These are phyloP conservation scores for Pseudocercospora crystallina DNA, from an alignment of 2,329 filamentous ascomycete species.

Conservation along the genomic window DNA sequence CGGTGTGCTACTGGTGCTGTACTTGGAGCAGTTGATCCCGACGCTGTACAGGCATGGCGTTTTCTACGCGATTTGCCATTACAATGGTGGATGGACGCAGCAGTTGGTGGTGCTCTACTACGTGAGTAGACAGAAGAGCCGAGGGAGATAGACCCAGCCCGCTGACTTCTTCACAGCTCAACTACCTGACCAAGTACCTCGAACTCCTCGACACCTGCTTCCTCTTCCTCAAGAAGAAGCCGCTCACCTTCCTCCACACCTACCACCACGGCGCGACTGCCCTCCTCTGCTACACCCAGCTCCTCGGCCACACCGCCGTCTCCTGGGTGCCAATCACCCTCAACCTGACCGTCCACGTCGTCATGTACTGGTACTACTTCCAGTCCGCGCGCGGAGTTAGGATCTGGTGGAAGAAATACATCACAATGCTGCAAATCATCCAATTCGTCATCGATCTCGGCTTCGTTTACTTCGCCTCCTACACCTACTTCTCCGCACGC, in stretches of 20 bases:
- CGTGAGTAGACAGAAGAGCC: conserved; percentile 56
- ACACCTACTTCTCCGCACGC: conserved; percentile 92
- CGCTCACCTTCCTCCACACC: conserved; percentile 96
- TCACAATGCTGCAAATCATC: conserved; percentile 93
- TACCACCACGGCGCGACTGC: conserved; percentile 98
- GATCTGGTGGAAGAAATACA: conserved; percentile 99
- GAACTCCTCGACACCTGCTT: conserved; percentile 95
- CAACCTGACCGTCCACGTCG: conserved; percentile 91
- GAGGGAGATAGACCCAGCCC: not conserved
- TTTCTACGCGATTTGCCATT: conserved; percentile 84
- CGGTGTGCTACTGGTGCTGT: conserved; percentile 75
- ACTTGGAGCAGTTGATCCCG: conserved; percentile 86
- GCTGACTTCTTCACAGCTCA: conserved; percentile 62
- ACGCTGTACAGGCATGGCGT: conserved; percentile 77
- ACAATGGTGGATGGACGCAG: conserved; percentile 86
- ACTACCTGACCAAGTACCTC: conserved; percentile 97
- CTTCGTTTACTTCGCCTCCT: conserved; percentile 99
- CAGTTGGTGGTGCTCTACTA: conserved; percentile 94
- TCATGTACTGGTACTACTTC: conserved; percentile 99
- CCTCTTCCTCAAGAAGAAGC: conserved; percentile 99
- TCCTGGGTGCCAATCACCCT: conserved; percentile 93
- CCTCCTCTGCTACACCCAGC: conserved; percentile 95
- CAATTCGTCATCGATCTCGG: conserved; percentile 97
- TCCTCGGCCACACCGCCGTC: conserved; percentile 87
- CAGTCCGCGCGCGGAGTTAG: conserved; percentile 92